These are phyloP conservation scores for Aspergillus indologenus DNA, from an alignment of 495 filamentous ascomycete genomes.

Conservation along the genomic window DNA sequence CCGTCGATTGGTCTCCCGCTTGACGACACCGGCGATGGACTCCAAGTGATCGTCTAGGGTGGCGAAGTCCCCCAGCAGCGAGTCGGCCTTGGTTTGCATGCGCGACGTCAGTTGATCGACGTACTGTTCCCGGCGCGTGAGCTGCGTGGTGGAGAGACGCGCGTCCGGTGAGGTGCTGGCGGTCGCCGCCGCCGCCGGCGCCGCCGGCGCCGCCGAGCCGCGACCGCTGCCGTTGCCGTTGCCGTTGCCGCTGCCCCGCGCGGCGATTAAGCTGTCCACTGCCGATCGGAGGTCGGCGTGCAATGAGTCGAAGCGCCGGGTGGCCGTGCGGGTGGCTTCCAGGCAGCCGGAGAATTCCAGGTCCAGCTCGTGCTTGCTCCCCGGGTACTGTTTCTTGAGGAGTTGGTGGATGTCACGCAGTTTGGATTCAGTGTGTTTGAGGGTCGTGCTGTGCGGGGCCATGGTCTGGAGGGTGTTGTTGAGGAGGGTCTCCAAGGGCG, in stretches of 20 bases:
- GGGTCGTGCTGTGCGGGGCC: slow-evolving; percentile 22
- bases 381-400: slow-evolving; percentile 32
- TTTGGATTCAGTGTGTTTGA: slow-evolving; percentile 38
- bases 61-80: slow-evolving; percentile 32
- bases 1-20: slow-evolving; percentile 18
- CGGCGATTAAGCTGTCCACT: slow-evolving; percentile 36
- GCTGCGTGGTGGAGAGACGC: slow-evolving; percentile 31
- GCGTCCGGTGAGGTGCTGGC: slow-evolving; percentile 24
- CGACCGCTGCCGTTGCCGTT: neutral
- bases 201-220: slow-evolving; percentile 7
- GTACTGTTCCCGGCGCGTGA: slow-evolving; percentile 36
- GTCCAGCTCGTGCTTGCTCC: slow-evolving; percentile 35
- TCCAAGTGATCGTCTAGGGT: slow-evolving; percentile 44
- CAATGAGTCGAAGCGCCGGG: slow-evolving; percentile 39
- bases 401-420: slow-evolving; percentile 31
- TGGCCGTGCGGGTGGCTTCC: slow-evolving; percentile 33
- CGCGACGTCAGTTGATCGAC: slow-evolving; percentile 36
- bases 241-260: slow-evolving; percentile 2
- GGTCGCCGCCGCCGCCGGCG: slow-evolving; percentile 10
- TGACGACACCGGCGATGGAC: slow-evolving; percentile 35
- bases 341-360: slow-evolving; percentile 44
- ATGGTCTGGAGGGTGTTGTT: slow-evolving; percentile 34
- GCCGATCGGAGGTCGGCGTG: slow-evolving; percentile 41
- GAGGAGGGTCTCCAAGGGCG: slow-evolving; percentile 30
- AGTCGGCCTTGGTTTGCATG: slow-evolving; percentile 38